phyloP scores from a whole-genome alignment of 192 early-diverging fungal species.

The Gaertneriomyces sp. region DNA sequence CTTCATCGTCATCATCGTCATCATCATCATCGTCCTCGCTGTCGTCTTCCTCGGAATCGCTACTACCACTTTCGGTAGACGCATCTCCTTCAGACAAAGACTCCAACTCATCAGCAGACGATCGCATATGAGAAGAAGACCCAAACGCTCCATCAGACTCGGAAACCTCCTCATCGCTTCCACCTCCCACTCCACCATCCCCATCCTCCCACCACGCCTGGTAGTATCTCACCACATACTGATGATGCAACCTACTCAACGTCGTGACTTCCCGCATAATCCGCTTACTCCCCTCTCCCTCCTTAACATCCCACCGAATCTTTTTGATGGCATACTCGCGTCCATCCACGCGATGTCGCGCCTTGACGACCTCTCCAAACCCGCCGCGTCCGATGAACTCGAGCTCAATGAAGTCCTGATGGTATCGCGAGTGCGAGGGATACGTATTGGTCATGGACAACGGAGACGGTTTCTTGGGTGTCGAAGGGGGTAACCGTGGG shows the following conservation, averaged over 20 bases:
- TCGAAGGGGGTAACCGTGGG: conserved; percentile 19
- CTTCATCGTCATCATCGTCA: conserved; percentile 20
- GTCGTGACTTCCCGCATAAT: conserved; percentile 90
- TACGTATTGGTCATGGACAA: conserved; percentile 15
- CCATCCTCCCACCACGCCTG: conserved; percentile 87
- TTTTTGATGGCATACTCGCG: conserved; percentile 90
- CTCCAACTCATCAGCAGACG: too few relatives aligned
- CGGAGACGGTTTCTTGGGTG: conserved; percentile 20
- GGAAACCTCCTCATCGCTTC: conserved; percentile 36
- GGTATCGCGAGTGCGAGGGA: conserved; percentile 39
- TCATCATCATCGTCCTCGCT: conserved; percentile 20
- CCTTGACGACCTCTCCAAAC: conserved; percentile 94
- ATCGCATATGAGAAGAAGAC: too few relatives aligned
- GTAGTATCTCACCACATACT: conserved; percentile 83
- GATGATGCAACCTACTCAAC: conserved; percentile 81
- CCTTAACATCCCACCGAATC: conserved; percentile 75
- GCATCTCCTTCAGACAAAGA: too few relatives aligned
- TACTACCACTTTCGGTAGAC: conserved; percentile 37
- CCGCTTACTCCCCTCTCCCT: conserved; percentile 73
- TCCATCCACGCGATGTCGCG: conserved; percentile 72
- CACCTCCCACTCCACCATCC: conserved; percentile 11
- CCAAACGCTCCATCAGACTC: conserved; percentile 40
- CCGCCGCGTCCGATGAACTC: conserved; percentile 60
- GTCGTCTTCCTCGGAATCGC: conserved; percentile 20
- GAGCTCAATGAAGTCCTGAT: conserved; percentile 48